Evolutionary conservation across 805 yeast genomes (phyloP).

Genomic region (Debaryomyces castellii): DNA sequence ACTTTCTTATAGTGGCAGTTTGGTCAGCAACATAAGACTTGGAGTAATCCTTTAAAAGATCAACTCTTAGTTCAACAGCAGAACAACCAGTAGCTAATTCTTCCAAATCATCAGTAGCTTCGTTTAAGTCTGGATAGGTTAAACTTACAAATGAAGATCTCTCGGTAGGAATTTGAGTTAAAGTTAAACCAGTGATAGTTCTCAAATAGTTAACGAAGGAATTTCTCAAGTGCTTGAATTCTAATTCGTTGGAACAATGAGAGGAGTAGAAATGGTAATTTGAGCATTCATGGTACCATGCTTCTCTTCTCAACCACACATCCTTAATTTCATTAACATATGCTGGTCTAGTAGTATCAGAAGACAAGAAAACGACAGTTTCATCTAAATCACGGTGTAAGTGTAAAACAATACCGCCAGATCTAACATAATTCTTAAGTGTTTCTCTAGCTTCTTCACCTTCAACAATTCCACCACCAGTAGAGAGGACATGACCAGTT

Average conservation of each 20-base stretch:
- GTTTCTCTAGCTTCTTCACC: slow-evolving; percentile 61
- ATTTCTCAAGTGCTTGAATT: slow-evolving; percentile 55
- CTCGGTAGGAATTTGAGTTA: slow-evolving; percentile 36
- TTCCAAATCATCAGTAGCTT: slow-evolving; percentile 45
- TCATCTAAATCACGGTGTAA: slow-evolving; percentile 84
- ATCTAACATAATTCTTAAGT: slow-evolving; percentile 51
- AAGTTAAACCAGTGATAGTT: slow-evolving; percentile 57
- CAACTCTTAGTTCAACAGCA: slow-evolving; percentile 85
- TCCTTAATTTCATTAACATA: slow-evolving; percentile 73
- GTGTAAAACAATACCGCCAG: slow-evolving; percentile 83
- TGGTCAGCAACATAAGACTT: slow-evolving; percentile 68
- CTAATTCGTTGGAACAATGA: slow-evolving; percentile 56
- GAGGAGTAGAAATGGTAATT: slow-evolving; percentile 76
- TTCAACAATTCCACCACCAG: slow-evolving; percentile 98
- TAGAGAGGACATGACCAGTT: slow-evolving; percentile 69
- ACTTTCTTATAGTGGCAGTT: slow-evolving; percentile 64
- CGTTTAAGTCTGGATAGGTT: slow-evolving; percentile 61
- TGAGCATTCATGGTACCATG: slow-evolving; percentile 77
- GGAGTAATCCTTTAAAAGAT: slow-evolving; percentile 54
- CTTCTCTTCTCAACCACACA: slow-evolving; percentile 83
- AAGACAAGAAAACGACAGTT: slow-evolving; percentile 68
- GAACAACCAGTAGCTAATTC: slow-evolving; percentile 65
- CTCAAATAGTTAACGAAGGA: slow-evolving; percentile 60
- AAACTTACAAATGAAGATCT: slow-evolving; percentile 74
- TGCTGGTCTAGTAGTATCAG: slow-evolving; percentile 88